Conservation (phyloP, 495 filamentous ascomycete species). For the Lepidopterella palustris region DNA sequence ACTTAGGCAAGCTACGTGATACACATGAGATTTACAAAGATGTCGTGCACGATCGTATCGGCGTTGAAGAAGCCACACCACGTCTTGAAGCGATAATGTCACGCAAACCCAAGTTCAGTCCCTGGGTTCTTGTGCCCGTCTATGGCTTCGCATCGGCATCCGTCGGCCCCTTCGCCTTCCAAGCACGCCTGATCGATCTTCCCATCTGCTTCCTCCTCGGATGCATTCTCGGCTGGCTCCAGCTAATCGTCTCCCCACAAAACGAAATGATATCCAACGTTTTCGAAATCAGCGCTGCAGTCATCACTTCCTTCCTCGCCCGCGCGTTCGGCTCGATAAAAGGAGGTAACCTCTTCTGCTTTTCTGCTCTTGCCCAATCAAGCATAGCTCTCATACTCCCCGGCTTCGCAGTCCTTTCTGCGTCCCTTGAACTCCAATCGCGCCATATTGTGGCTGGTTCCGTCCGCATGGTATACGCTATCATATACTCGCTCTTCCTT, state of each 20-base stretch:
- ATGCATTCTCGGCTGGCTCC: conserved; percentile 71
- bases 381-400: conserved; percentile 90
- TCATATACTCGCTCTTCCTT: conserved; percentile 91
- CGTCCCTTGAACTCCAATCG: conserved; percentile 81
- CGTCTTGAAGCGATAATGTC: conserved; percentile 61
- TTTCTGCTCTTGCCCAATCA: conserved; percentile 84
- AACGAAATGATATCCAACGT: conserved; percentile 82
- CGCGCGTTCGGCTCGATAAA: conserved; percentile 79
- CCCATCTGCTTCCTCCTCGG: conserved; percentile 83
- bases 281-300: conserved; percentile 82
- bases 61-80: conserved; percentile 73
- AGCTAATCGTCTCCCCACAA: conserved; percentile 70
- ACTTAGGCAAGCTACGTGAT: conserved; percentile 78
- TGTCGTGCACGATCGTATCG: conserved; percentile 81
- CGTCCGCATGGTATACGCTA: conserved; percentile 91
- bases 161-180: conserved; percentile 85
- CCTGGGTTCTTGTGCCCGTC: conserved; percentile 69
- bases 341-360: conserved; percentile 72
- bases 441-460: conserved; percentile 81
- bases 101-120: conserved; percentile 55
- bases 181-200: conserved; percentile 78
- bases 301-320: conserved; percentile 83
- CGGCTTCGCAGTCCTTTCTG: conserved; percentile 78
- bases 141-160: conserved; percentile 76
- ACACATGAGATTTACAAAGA: conserved; percentile 89